Base-by-base conservation (phyloP, 305 asterid species). In the Plantago lanceolata region DNA sequence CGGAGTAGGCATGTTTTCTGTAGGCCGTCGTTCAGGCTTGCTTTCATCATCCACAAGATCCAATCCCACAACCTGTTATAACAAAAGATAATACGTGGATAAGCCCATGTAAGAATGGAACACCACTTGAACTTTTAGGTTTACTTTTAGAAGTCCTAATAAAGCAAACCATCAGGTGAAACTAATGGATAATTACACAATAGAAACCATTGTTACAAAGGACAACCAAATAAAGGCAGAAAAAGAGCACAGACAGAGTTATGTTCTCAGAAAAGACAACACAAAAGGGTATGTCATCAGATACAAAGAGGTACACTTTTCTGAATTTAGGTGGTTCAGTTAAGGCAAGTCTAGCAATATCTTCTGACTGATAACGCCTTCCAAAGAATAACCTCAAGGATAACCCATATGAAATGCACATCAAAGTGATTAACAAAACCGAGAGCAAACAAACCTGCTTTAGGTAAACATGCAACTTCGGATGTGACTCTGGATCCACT, bases 31-130 rank as follows among this genome's bases (percentile, higher is more conserved):
- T 77, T 93, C 99, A 66, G 99, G 99, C 82, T 93, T 93, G 84
- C 92, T 93, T 78, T 93, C 99, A 37, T 93, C 99, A 69, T 93
- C 99, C 80, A 93, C 99, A 76, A 90, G 91, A 80, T 93, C 99
- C 79, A 93, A 80, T 52, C 99, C 99, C 49, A 93, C 99, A 40
- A 93, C 99, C 99, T 89, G 80, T 67, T 64, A 61, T 31, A 33
- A 67, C 67, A 63, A 75, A 48, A 70, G n/a, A 21, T 53, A 11
- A 31, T 53, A 51, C 24, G 20, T 51, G 9, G 28, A 14, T 52
- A 12, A 52, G 58, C 28, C n/a, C 28, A 21, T 24, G 59, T 54
- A 29, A 13, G 18, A 54, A 21, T 53, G 16, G 58, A 28, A 12
- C 12, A 13, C 28, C 19, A 17, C 35, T 3, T 28, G 28, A 53